A percentile compares a stretch with the other conserved stretches of the same genome.
phyloP scores from a whole-genome alignment of 2,329 filamentous ascomycete species.

The Aspergillus fumigatus region DNA sequence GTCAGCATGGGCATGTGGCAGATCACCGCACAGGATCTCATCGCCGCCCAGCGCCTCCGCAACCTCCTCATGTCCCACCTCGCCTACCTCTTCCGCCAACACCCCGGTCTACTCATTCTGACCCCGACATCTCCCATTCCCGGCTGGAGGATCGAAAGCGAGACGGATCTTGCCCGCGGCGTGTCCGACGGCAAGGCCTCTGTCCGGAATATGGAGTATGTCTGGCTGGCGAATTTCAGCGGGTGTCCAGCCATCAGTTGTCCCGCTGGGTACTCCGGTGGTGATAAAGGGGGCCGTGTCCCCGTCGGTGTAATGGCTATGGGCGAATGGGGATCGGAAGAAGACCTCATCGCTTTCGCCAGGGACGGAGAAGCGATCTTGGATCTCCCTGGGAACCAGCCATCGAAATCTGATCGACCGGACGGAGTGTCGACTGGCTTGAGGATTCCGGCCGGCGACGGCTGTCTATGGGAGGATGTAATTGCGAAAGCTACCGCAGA shows the following conservation, averaged over 20 bases:
- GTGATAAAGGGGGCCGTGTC: slow-evolving; percentile 31
- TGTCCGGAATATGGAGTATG: slow-evolving; percentile 77
- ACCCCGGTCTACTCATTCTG: slow-evolving; percentile 74
- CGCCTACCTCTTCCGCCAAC: slow-evolving; percentile 61
- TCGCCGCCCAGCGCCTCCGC: slow-evolving; percentile 69
- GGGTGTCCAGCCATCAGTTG: slow-evolving; percentile 72
- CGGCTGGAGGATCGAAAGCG: slow-evolving; percentile 64
- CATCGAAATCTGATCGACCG: slow-evolving; percentile 2
- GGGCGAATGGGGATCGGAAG: slow-evolving; percentile 53
- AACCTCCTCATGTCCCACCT: slow-evolving; percentile 75
- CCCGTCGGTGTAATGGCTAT: slow-evolving; percentile 53
- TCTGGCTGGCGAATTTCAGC: slow-evolving; percentile 77
- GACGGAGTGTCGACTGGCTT: slow-evolving; percentile 16
- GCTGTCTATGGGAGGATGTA: slow-evolving; percentile 36
- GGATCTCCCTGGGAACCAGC: slow-evolving; percentile 22
- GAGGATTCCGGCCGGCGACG: slow-evolving; percentile 23
- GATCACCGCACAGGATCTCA: slow-evolving; percentile 64
- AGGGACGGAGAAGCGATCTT: slow-evolving; percentile 49
- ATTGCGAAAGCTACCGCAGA: slow-evolving; percentile 21
- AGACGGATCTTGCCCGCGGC: slow-evolving; percentile 59
- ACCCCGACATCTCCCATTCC: slow-evolving; percentile 71
- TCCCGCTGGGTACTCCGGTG: slow-evolving; percentile 65
- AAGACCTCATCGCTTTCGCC: slow-evolving; percentile 49
- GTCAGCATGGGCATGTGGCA: slow-evolving; percentile 58
- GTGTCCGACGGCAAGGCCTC: slow-evolving; percentile 68